Evolutionary conservation across 768 basidiomycete species (phyloP).

Genomic region (Leccinellum albellum): DNA sequence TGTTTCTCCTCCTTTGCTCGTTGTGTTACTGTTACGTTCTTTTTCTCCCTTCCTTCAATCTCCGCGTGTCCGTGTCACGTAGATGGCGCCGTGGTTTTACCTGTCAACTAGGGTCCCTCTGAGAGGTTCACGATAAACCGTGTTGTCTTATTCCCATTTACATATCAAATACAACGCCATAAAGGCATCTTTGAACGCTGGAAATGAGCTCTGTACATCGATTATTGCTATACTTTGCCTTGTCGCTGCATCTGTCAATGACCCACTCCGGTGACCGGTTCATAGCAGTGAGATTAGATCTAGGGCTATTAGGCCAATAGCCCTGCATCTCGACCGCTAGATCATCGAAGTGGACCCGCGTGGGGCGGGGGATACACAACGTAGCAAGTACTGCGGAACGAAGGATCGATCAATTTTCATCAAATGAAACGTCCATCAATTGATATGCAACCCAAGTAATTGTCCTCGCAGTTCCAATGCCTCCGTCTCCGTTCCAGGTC

Average conservation of each 20-base stretch:
- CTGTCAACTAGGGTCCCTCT: not conserved
- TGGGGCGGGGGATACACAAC: not conserved
- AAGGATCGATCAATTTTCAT: not conserved
- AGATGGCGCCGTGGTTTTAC: not conserved
- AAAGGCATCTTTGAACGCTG: not conserved
- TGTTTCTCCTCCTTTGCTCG: not conserved
- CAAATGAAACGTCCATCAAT: not conserved
- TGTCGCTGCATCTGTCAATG: not conserved
- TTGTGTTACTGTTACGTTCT: not conserved
- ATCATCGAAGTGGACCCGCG: not conserved
- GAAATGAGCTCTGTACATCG: not conserved
- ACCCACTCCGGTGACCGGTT: not conserved
- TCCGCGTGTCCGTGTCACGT: not conserved
- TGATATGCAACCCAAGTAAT: slow-evolving; percentile 20
- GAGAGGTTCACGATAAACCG: not conserved
- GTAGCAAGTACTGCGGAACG: not conserved
- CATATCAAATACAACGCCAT: not conserved
- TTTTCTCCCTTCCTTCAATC: not conserved
- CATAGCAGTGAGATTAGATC: not conserved
- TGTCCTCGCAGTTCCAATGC: slow-evolving; percentile 14
- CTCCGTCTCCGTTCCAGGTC: not conserved
- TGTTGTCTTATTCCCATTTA: not conserved
- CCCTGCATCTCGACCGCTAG: not conserved
- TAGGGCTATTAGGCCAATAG: not conserved
- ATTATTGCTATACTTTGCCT: not conserved